phyloP scores from a whole-genome alignment of 2,329 filamentous ascomycete genomes.

The Aurifilum marmelostoma region DNA sequence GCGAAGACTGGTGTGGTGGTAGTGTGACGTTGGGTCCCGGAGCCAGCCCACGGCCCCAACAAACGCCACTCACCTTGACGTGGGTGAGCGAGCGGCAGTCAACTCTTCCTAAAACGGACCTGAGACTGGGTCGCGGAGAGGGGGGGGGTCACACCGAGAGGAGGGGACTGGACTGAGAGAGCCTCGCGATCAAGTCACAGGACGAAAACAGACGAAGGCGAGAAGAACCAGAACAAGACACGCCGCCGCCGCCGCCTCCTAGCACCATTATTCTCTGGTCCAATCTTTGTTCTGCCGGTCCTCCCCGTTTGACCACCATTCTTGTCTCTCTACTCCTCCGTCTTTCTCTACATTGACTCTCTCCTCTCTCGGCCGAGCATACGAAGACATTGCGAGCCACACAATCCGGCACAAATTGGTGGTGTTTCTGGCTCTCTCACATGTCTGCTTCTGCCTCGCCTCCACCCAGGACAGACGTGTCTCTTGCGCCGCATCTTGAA shows the following conservation, averaged over 20 bases:
- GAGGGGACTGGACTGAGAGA: background rate
- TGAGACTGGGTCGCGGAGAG: background rate
- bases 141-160: background rate
- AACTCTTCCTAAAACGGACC: slow-evolving; percentile 7
- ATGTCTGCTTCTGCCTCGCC: background rate
- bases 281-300: background rate
- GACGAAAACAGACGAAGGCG: background rate
- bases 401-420: background rate
- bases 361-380: background rate
- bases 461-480: slow-evolving; percentile 4
- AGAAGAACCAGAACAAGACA: background rate
- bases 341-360: background rate
- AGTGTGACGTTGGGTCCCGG: slow-evolving; percentile 4
- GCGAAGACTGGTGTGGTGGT: background rate
- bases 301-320: background rate
- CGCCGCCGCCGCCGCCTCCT: background rate
- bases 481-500: slow-evolving; percentile 1
- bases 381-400: background rate
- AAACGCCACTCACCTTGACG: slow-evolving; percentile 14
- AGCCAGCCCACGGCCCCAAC: background rate
- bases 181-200: background rate
- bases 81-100: background rate
- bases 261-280: background rate
- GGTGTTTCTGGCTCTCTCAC: background rate
- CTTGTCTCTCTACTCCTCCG: background rate